Conservation (phyloP, 768 basidiomycete species). For the Boletellus sp. region DNA sequence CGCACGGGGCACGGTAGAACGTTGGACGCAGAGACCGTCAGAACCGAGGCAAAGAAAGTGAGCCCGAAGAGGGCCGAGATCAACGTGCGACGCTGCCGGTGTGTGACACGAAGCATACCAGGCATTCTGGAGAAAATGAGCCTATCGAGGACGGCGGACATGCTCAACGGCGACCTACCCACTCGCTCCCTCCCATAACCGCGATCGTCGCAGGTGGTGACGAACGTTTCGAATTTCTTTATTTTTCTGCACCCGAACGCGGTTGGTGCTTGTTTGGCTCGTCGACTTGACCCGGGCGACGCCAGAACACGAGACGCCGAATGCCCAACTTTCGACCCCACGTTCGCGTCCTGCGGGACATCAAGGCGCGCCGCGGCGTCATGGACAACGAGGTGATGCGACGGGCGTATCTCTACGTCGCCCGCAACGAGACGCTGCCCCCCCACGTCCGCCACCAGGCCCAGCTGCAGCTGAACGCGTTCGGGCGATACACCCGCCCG, state of each 20-base stretch:
- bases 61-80: slow-evolving; percentile 76
- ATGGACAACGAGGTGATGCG: slow-evolving; percentile 75
- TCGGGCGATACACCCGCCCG: slow-evolving; percentile 79
- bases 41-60: slow-evolving; percentile 72
- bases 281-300: too few species aligned
- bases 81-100: slow-evolving; percentile 61
- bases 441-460: slow-evolving; percentile 89
- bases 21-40: slow-evolving; percentile 78
- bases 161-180: slow-evolving; percentile 12
- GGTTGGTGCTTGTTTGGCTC: slow-evolving; percentile 26
- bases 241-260: background rate
- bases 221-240: background rate
- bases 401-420: slow-evolving; percentile 89
- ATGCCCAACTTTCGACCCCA: slow-evolving; percentile 36
- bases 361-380: slow-evolving; percentile 72
- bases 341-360: slow-evolving; percentile 65
- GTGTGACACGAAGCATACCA: slow-evolving; percentile 56
- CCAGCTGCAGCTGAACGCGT: slow-evolving; percentile 87
- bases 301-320: too few species aligned
- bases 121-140: slow-evolving; percentile 57
- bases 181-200: slow-evolving; percentile 25
- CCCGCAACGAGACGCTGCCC: slow-evolving; percentile 86
- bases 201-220: too few species aligned
- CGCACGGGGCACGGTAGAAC: slow-evolving; percentile 80
- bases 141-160: slow-evolving; percentile 13